Base-by-base conservation (phyloP, 1,284 basidiomycete species). In the Chalciporus sp. region DNA sequence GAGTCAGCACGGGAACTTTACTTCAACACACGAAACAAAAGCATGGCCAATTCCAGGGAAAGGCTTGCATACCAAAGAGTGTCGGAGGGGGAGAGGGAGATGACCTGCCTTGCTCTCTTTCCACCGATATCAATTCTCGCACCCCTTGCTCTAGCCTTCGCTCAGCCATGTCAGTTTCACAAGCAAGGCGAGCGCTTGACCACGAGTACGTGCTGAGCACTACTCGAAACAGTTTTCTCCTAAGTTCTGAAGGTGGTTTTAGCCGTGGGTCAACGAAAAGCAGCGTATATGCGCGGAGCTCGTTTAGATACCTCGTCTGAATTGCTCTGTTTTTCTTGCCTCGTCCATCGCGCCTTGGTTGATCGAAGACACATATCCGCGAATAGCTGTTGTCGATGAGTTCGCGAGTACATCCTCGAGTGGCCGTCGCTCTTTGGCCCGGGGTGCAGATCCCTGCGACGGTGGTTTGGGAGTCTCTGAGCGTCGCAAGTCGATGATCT, bases 41-140 rank as follows among this genome's bases (percentile, higher is more conserved):
- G 57, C 49, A 47, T 40, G 26, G 12, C 35, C 40, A 29, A 20
- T 40, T 56, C 17, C 26, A 48, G 45, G 35, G 40, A 41, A 50
- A 42, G 40, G 48, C 48, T 26, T 51, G 62, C 55, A 57, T 68
- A 68, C 68, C 66, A 20, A 67, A 27, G 17, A 58, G 40, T 35
- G 58, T 60, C 37, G 14, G 39, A 28, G 50, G 40, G 19, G 48
- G 43, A 33, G 40, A 55, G 67, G 63, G 57, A 67, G 63, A 63
- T 42, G 59, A 76, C 75, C 65, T 75, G 74, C 73, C 73, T 76
- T 76, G 74, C 57, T 76, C 73, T 50, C 61, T 54, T 51, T 72
- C 68, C 7, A 56, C 55, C 42, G 56, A 48, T 31, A 64, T 23
- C 49, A 76, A 33, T 0, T 16, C 58, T 23, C 62, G 59, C 43